phyloP scores from a whole-genome alignment of 2,329 filamentous ascomycete species.

The Daldinia sp. region DNA sequence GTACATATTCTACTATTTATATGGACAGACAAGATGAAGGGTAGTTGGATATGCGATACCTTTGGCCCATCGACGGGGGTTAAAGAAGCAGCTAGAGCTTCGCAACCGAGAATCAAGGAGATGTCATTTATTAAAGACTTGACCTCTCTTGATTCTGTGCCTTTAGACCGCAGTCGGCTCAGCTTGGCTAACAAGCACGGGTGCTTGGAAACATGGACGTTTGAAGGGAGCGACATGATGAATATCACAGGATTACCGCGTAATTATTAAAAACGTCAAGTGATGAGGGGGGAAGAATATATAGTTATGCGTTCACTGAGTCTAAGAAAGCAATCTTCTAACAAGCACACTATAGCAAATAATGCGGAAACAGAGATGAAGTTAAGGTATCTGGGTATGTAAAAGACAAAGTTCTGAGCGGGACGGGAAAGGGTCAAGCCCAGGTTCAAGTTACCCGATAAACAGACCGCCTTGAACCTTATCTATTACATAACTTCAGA shows the following conservation, averaged over 20 bases:
- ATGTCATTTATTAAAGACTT: conserved; percentile 89
- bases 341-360: not conserved
- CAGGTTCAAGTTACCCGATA: conserved; percentile 1
- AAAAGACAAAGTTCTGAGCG: conserved; percentile 3
- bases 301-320: not conserved
- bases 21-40: conserved; percentile 15
- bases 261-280: not conserved
- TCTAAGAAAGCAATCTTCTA: not conserved
- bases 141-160: conserved; percentile 78
- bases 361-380: not conserved
- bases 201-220: conserved; percentile 84
- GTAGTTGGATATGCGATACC: conserved; percentile 60
- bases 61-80: conserved; percentile 69
- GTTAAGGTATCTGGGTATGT: not conserved
- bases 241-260: conserved; percentile 1
- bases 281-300: not conserved
- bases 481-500: conserved; percentile 2
- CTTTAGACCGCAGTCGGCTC: conserved; percentile 83
- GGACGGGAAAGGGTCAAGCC: not conserved
- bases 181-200: conserved; percentile 91
- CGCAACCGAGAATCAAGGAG: conserved; percentile 81
- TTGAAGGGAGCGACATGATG: conserved; percentile 62
- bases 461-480: conserved; percentile 10
- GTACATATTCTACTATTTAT: not conserved
- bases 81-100: conserved; percentile 78